Evolutionary conservation across 1,139 yeast species (phyloP).

Genomic region (Saccharomyces hybrid): DNA sequence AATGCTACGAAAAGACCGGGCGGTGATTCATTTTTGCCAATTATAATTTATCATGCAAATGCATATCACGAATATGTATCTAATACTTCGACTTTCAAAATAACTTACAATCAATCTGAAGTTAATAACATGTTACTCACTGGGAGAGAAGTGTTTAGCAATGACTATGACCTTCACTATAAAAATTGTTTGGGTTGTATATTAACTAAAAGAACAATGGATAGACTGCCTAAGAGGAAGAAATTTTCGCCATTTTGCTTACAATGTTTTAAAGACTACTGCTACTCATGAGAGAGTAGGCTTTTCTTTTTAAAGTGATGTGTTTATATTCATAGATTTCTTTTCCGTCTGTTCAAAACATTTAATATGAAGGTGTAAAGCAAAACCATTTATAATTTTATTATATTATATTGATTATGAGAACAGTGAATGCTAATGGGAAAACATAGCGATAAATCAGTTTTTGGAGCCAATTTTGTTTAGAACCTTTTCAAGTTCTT

Average conservation of each 20-base stretch:
- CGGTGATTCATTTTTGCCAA: slow-evolving; percentile 31
- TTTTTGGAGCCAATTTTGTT: slow-evolving; percentile 6
- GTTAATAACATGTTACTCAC: slow-evolving; percentile 41
- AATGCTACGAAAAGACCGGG: slow-evolving; percentile 35
- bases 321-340: not conserved
- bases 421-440: not conserved
- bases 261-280: slow-evolving; percentile 36
- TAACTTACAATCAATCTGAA: slow-evolving; percentile 42
- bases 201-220: slow-evolving; percentile 47
- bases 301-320: not conserved
- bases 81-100: slow-evolving; percentile 54
- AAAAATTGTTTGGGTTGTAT: slow-evolving; percentile 55
- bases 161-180: slow-evolving; percentile 36
- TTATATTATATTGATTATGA: not conserved
- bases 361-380: not conserved
- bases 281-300: slow-evolving; percentile 23
- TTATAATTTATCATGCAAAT: slow-evolving; percentile 49
- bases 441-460: not conserved
- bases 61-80: slow-evolving; percentile 37
- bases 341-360: not conserved
- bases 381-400: not conserved
- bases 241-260: slow-evolving; percentile 31
- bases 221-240: slow-evolving; percentile 32
- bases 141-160: slow-evolving; percentile 47
- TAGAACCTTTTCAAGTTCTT: slow-evolving; percentile 38